These are phyloP conservation scores for Corchorus capsularis DNA, from an alignment of 345 rosid species.

Conservation along the genomic window DNA sequence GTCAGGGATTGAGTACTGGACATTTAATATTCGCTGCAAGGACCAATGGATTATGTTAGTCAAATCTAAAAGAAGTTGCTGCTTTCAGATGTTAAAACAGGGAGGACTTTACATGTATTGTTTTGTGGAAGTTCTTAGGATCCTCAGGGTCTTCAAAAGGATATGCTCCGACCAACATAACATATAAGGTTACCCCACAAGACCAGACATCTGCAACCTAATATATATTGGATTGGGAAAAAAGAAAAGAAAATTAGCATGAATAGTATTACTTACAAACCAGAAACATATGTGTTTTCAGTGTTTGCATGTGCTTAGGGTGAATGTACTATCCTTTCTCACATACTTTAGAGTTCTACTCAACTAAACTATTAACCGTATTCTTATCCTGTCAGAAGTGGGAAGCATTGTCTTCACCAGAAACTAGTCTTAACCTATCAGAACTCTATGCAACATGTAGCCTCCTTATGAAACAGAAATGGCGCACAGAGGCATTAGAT, in stretches of 20 bases:
- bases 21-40: conserved; percentile 89
- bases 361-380: background rate
- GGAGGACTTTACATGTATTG: conserved; percentile 68
- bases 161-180: conserved; percentile 97
- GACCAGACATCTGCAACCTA: conserved; percentile 99
- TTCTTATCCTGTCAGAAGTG: background rate
- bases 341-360: background rate
- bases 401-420: background rate
- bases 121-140: conserved; percentile 90
- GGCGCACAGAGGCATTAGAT: too few species aligned
- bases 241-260: background rate
- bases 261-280: background rate
- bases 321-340: background rate
- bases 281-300: background rate
- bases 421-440: background rate
- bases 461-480: background rate
- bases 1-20: conserved; percentile 94
- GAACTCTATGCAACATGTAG: background rate
- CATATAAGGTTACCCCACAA: conserved; percentile 95
- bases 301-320: background rate
- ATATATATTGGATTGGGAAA: conserved; percentile 6
- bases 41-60: conserved; percentile 15
- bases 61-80: background rate
- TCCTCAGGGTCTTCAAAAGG: conserved; percentile 99
- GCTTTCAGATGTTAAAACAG: conserved; percentile 2